Base-by-base conservation (phyloP, 495 filamentous ascomycete species). In the Penicillium taxi region DNA sequence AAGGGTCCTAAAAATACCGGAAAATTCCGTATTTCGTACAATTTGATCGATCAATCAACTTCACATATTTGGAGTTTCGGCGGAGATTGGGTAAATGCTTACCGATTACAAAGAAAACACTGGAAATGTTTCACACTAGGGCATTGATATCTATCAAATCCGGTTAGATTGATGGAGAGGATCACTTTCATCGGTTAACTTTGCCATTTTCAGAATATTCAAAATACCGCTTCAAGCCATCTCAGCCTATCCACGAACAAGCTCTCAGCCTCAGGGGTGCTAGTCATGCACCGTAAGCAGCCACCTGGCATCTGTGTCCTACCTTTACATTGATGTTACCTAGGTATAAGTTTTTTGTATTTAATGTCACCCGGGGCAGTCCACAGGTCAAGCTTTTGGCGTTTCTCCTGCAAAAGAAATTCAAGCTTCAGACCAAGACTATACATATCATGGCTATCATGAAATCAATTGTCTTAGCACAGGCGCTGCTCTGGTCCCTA, bases 231-330 rank as follows among this genome's bases (percentile, higher is more conserved):
- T 18, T 31, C n/a, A n/a, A n/a, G n/a, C n/a, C n/a, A n/a, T n/a
- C n/a, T n/a, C n/a, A n/a, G n/a, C 28, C 0, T 2, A 8, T 18
- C 14, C 13, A 15, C 14, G 15, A 17, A 19, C 14, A 16, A 18
- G 11, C n/a, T n/a, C n/a, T n/a, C n/a, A 31, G 28, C 28, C 28
- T 14, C 28, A 18, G 14, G 4, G 2, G 8, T 31, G 4, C 28
- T 31, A 31, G 28, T 31, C 28, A 31, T 31, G 14, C 19, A 15
- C 14, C 11, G 19, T 31, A 31, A 31, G 28, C 28, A 14, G 28
- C 28, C 28, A 31, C 28, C 7, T 5, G 19, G n/a, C 9, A 4
- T 18, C 28, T 1, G 28, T 16, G 28, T 31, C 14, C 9, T 31
- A 17, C 28, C n/a, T n/a, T n/a, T n/a, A n/a, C n/a, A n/a, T n/a